phyloP scores from a whole-genome alignment of 768 basidiomycete genomes.

The Pleurotus citrinopileatus region DNA sequence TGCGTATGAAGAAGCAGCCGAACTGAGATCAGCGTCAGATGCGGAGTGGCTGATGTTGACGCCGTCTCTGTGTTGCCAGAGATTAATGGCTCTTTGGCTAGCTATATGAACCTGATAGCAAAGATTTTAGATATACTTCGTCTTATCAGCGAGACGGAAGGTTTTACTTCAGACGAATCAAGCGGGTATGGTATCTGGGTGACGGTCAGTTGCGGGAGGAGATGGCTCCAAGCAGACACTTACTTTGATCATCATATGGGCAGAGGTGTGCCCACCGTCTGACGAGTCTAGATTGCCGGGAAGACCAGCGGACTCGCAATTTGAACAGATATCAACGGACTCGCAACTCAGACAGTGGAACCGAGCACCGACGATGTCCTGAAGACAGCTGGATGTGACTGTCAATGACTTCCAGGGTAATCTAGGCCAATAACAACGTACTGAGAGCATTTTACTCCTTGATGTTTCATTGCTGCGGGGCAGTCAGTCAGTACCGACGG shows the following conservation, averaged over 20 bases:
- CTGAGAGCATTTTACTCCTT: conserved; percentile 85
- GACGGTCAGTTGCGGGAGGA: conserved; percentile 1
- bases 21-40: conserved; percentile 48
- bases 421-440: conserved; percentile 32
- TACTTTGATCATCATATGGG: conserved; percentile 95
- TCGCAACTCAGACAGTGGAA: conserved; percentile 93
- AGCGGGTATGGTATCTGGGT: conserved; percentile 88
- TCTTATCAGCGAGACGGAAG: neutral
- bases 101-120: conserved; percentile 53
- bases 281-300: conserved; percentile 78
- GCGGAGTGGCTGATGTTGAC: conserved; percentile 50
- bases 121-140: neutral
- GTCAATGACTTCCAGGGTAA: conserved; percentile 5
- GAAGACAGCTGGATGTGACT: conserved; percentile 59
- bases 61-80: conserved; percentile 79
- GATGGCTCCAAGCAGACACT: neutral
- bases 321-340: conserved; percentile 80
- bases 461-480: conserved; percentile 65
- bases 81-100: conserved; percentile 66
- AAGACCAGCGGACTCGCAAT: conserved; percentile 83
- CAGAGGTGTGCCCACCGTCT: conserved; percentile 76
- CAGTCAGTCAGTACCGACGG: neutral
- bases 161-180: conserved; percentile 60
- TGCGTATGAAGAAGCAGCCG: conserved; percentile 61
- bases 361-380: conserved; percentile 87